Evolutionary conservation across 345 rosid genomes (phyloP), one percentile per base, ranked within the genome.

Genomic region (Populus euphratica): DNA sequence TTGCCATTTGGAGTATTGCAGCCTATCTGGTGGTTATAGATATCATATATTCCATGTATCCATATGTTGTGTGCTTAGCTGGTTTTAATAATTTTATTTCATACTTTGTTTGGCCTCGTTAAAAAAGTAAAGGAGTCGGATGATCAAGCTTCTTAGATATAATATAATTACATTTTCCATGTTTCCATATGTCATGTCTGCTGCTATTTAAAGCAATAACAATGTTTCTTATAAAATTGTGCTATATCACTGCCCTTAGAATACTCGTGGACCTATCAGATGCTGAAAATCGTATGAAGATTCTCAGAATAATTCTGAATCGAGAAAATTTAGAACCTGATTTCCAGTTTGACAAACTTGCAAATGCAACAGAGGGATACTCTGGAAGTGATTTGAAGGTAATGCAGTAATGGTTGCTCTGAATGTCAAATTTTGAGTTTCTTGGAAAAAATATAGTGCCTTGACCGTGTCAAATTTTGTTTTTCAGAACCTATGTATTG

Each of bases 371-470:
- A 10, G 97, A 92, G 75, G 99, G 99, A 78, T 96, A 96, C 80
- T 96, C 98, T 64, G 99, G 99, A 65, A 96, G 99, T 80, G 99
- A 96, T 88, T 86, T 96, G 70, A 96, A 96, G 99, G 99, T 96
- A 83, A 71, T 69, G 54, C 71, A 43, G 50, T 13, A 44, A 25
- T 13, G 54, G 65, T 50, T 64, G 25, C 20, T 71, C 63, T 66
- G 4, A 59, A 47, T 74, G 78, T 20, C 21, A 63, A 36, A 18
- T 14, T 36, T 31, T 71, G 76, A 41, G 63, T 80, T 35, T 39
- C 20, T 47, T 17, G 29, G 14, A 59, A 59, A 11, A 59, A n/a
- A 59, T 9, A 9, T 1, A 56, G 25, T 10, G 14, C 27, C 63
- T 43, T 6, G 69, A 31, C 47, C 17, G 39, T 70, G 33, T 66